A percentile compares a stretch with the other conserved stretches of the same genome.
These are phyloP conservation scores for Ascoidea asiatica DNA, from an alignment of 805 yeast species.

Conservation along the genomic window DNA sequence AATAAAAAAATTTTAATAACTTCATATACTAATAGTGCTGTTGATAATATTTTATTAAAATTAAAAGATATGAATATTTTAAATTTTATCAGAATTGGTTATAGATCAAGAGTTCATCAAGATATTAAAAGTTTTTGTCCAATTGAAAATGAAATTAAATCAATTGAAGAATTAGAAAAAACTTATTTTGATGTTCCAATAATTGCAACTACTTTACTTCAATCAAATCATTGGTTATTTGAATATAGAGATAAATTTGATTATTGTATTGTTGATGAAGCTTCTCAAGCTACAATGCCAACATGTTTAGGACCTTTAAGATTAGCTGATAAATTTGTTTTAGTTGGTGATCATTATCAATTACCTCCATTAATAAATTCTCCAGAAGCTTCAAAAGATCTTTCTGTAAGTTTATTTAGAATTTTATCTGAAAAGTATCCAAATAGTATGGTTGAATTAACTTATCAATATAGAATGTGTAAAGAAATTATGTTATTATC, in stretches of 20 bases:
- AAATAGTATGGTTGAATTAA: conserved; percentile 56
- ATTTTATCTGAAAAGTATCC: conserved; percentile 64
- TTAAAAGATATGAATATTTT: conserved; percentile 31
- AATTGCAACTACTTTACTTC: conserved; percentile 83
- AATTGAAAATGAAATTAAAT: conserved; percentile 22
- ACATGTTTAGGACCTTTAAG: conserved; percentile 79
- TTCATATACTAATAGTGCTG: conserved; percentile 91
- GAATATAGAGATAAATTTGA: conserved; percentile 47
- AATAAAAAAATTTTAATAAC: conserved; percentile 64
- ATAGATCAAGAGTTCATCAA: conserved; percentile 43
- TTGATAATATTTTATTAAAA: conserved; percentile 79
- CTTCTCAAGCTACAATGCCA: conserved; percentile 91
- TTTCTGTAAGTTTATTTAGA: conserved; percentile 68
- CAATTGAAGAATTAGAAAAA: conserved; percentile 30
- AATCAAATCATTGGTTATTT: conserved; percentile 53
- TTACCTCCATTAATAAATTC: conserved; percentile 77
- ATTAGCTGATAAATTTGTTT: conserved; percentile 61
- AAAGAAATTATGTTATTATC: conserved; percentile 75
- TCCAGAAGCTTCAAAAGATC: conserved; percentile 43
- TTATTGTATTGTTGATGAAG: conserved; percentile 92
- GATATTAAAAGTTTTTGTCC: conserved; percentile 42
- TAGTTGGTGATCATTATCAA: conserved; percentile 96
- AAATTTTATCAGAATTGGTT: conserved; percentile 55
- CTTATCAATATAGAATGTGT: conserved; percentile 88
- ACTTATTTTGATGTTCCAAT: conserved; percentile 46